Base-by-base conservation (phyloP, 352 stramenopile genomes). In the Peronosclerospora sorghi region DNA sequence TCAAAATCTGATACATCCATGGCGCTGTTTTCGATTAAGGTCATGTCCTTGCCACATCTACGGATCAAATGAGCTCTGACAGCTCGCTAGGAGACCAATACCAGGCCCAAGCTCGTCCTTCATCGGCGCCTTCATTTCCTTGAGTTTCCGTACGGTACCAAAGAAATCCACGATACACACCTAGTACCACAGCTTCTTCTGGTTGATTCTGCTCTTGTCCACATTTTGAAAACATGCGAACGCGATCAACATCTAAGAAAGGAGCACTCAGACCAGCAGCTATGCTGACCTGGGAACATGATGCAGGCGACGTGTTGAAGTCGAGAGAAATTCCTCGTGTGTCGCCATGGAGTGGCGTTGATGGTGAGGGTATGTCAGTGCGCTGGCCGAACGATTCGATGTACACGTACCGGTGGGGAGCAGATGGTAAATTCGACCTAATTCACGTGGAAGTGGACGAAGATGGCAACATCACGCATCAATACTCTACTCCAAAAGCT, bases 161-260 rank as follows among this genome's bases (percentile, higher is more conserved):
- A n/a, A n/a, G 53, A 26, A 80, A 80, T 1, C 80, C 80, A 45
- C 95, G 78, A 51, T 96, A 96, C 3, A 88, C 74, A 47, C 81
- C 95, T 14, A 99, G 62, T 41, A 99, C 76, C 29, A 97, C 67
- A 20, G 94, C 95, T 77, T 98, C 92, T 65, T 99, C 95, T 6
- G 92, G 84, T 17, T 97, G 73, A 44, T 98, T 96, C 32, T 98
- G 66, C 61, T 97, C 83, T 30, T 94, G 80, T 10, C 94, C 94
- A 28, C 86, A 89, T 53, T 95, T 97, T n/a, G n/a, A n/a, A n/a
- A n/a, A n/a, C n/a, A n/a, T n/a, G n/a, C n/a, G n/a, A n/a, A n/a
- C n/a, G n/a, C 77, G 81, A 62, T 99, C 94, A 23, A 94, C 95
- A 40, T 87, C 70, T 35, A 98, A 64, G 17, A 98, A 82, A 14